Evolutionary conservation across 441 rosid species (phyloP).

Genomic region (Euphorbia schlechtendalii): DNA sequence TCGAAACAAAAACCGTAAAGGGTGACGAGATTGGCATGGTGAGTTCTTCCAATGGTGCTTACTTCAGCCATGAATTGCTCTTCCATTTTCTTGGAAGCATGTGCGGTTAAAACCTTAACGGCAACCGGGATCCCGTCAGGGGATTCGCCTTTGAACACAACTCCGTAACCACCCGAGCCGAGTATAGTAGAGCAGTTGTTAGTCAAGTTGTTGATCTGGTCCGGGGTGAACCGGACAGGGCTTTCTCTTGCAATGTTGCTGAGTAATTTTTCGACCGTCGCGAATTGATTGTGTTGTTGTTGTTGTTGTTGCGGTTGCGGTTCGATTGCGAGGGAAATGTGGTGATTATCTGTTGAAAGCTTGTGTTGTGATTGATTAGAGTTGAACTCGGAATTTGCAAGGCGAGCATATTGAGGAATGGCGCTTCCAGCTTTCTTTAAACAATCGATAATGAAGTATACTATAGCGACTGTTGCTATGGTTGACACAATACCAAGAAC

Average conservation of each 20-base stretch:
- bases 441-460: conserved; percentile 14
- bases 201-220: conserved; percentile 11
- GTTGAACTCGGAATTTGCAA: not conserved
- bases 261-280: conserved; percentile 19
- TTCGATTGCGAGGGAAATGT: conserved; percentile 1
- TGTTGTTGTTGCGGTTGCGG: not conserved
- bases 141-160: conserved; percentile 16
- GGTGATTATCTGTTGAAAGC: not conserved
- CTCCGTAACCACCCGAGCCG: conserved; percentile 21
- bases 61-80: conserved; percentile 29
- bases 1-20: conserved; percentile 29
- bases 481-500: conserved; percentile 11
- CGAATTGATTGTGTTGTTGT: not conserved
- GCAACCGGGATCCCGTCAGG: conserved; percentile 14
- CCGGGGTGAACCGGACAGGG: conserved; percentile 14
- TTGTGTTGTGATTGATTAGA: not conserved
- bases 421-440: conserved; percentile 18
- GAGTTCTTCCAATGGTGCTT: conserved; percentile 22
- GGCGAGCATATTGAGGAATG: conserved; percentile 14
- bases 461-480: conserved; percentile 7
- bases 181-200: conserved; percentile 7
- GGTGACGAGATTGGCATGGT: conserved; percentile 18
- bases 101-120: conserved; percentile 12
- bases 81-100: conserved; percentile 14
- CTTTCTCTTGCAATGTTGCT: conserved; percentile 15